Conservation (phyloP, 2,329 filamentous ascomycete species). For the Pseudogymnoascus sp. region DNA sequence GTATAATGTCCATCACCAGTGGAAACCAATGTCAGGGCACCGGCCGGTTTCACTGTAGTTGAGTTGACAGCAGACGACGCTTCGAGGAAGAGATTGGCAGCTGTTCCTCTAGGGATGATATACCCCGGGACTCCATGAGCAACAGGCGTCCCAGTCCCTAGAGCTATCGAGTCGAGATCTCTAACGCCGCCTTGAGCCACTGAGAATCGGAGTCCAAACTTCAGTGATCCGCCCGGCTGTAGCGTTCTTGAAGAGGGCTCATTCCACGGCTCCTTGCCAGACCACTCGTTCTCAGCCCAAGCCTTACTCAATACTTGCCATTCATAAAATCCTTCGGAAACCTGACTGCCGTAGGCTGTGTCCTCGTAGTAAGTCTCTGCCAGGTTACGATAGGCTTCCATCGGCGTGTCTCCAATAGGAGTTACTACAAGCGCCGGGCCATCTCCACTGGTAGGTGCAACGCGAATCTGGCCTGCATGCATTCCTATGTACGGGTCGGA, state of each 20-base stretch:
- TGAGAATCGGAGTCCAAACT: conserved; percentile 44
- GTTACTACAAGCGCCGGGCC: conserved; percentile 47
- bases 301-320: conserved; percentile 48
- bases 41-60: conserved; percentile 32
- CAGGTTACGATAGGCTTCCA: conserved; percentile 49
- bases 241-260: conserved; percentile 38
- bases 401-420: conserved; percentile 38
- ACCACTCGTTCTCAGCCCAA: conserved; percentile 50
- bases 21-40: conserved; percentile 29
- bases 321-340: conserved; percentile 52
- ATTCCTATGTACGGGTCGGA: conserved; percentile 53
- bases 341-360: conserved; percentile 42
- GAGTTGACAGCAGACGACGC: conserved; percentile 32
- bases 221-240: conserved; percentile 35
- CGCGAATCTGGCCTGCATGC: conserved; percentile 47
- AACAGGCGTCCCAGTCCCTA: conserved; percentile 36
- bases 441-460: conserved; percentile 42
- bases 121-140: conserved; percentile 47
- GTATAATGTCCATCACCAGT: conserved; percentile 30
- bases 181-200: conserved; percentile 35
- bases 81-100: conserved; percentile 38
- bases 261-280: conserved; percentile 44
- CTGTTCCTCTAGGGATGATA: conserved; percentile 39
- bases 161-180: conserved; percentile 39
- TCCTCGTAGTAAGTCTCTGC: conserved; percentile 34